Evolutionary conservation across 192 early-diverging fungal genomes (phyloP), one percentile per base, ranked within the genome.

Genomic region (Mortierella claussenii): DNA sequence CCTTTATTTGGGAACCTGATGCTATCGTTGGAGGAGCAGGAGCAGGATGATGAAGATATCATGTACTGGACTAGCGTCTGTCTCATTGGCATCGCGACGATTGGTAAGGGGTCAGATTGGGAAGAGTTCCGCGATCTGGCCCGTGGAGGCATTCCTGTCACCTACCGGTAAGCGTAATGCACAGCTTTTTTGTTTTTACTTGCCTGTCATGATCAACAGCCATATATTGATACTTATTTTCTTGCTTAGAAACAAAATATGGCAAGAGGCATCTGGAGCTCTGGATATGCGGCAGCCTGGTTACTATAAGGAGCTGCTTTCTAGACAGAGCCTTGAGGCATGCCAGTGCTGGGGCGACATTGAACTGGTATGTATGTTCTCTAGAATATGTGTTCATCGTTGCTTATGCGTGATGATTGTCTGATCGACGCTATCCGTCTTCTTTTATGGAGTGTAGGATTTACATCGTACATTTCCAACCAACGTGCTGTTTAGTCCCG

Each of bases 11-110:
- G 73, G 8, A 67, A 58, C 24, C 24, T 76, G 44, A 76, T 66
- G 58, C 13, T 40, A 18, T 59, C 64, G 18, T 21, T 46, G 26
- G 50, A 53, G 18, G 48, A 58, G 2, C 59, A 71, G 37, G 73
- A 76, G 30, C 73, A 76, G 21, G 73, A 76, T 48, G 73, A 76
- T 7, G 73, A 76, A 2, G 64, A 76, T 57, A 20, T 55, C 3
- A 32, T 76, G 58, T 76, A 76, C 32, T 76, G 73, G 73, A 62
- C 73, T 0, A 76, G 73, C 53, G 59, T 76, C 7, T 76, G 73
- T 50, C 59, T 76, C 10, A 62, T 76, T 48, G 73, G 73, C 7
- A 76, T 76, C n/a, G 73, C 73, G 42, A 76, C 73, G 0, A 76
- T 76, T 20, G 73, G 73, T 0, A 66, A 76, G 28, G 73, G 73